Evolutionary conservation across 1,139 yeast species (phyloP).

Genomic region (Magnusiomyces tetraspermus): DNA sequence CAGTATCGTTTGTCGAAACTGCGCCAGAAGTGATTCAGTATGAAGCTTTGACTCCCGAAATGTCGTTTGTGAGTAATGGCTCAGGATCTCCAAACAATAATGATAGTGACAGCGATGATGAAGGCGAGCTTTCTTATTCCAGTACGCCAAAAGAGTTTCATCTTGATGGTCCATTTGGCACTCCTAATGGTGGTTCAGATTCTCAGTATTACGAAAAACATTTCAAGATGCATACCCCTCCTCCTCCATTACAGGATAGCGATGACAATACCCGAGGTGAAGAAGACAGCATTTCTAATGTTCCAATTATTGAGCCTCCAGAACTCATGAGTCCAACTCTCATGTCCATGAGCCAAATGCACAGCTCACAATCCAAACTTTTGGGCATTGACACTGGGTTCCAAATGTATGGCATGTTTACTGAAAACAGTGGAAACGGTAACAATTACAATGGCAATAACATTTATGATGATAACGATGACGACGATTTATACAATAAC

Average conservation of each 20-base stretch:
- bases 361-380: neutral
- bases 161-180: neutral
- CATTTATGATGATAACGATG: no score
- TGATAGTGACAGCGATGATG: slow-evolving; percentile 18
- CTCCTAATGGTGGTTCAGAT: slow-evolving; percentile 26
- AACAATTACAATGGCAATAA: no score
- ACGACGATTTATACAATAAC: neutral
- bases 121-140: slow-evolving; percentile 19
- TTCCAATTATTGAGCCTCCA: slow-evolving; percentile 16
- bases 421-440: no score
- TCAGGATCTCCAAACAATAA: slow-evolving; percentile 15
- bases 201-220: slow-evolving; percentile 15
- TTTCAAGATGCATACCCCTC: neutral
- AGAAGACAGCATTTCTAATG: slow-evolving; percentile 20
- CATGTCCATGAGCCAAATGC: neutral
- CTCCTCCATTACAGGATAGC: neutral
- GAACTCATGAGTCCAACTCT: slow-evolving; percentile 12
- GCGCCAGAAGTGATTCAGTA: slow-evolving; percentile 36
- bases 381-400: neutral
- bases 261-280: slow-evolving; percentile 23
- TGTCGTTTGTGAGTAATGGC: slow-evolving; percentile 26
- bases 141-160: slow-evolving; percentile 4
- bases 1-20: slow-evolving; percentile 30
- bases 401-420: neutral
- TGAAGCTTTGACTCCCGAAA: slow-evolving; percentile 35